These are phyloP conservation scores for Teratosphaeria zuluensis DNA, from an alignment of 2,329 filamentous ascomycete species.

Conservation along the genomic window DNA sequence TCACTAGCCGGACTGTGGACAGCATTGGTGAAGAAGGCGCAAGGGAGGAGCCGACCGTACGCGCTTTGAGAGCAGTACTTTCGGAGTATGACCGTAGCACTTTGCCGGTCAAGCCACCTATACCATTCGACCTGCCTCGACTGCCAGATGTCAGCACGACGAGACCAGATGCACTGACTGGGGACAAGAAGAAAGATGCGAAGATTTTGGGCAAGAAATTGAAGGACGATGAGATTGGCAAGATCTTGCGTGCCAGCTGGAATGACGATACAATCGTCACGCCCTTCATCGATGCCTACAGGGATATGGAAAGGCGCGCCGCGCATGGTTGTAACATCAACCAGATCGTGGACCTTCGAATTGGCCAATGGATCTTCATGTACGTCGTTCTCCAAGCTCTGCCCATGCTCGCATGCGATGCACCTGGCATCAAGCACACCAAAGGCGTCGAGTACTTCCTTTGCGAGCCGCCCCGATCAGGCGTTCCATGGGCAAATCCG, in stretches of 20 bases:
- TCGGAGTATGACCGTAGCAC: conserved; percentile 82
- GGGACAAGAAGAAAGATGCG: conserved; percentile 63
- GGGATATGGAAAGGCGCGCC: conserved; percentile 60
- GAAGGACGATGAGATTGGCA: conserved; percentile 66
- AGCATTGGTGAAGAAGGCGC: conserved; percentile 37
- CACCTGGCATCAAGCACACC: conserved; percentile 57
- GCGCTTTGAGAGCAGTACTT: conserved; percentile 68
- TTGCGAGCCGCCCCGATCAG: conserved; percentile 63
- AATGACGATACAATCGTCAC: conserved; percentile 60
- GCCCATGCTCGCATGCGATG: conserved; percentile 68
- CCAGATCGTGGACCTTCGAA: conserved; percentile 62
- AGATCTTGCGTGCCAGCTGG: conserved; percentile 70
- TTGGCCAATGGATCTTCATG: conserved; percentile 73
- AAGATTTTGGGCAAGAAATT: conserved; percentile 63
- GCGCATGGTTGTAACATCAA: conserved; percentile 52
- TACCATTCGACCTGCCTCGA: conserved; percentile 80
- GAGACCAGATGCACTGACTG: conserved; percentile 52
- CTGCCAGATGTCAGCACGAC: conserved; percentile 61
- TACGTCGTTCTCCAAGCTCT: conserved; percentile 69
- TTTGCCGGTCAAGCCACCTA: conserved; percentile 79
- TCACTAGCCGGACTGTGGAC: conserved; percentile 64
- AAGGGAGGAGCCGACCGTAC: conserved; percentile 50
- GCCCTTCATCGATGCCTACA: conserved; percentile 61
- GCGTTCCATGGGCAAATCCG: conserved; percentile 56
- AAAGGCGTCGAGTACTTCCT: conserved; percentile 74